Conservation (phyloP, 179 eudicot genomes). For the Silene coronaria region DNA sequence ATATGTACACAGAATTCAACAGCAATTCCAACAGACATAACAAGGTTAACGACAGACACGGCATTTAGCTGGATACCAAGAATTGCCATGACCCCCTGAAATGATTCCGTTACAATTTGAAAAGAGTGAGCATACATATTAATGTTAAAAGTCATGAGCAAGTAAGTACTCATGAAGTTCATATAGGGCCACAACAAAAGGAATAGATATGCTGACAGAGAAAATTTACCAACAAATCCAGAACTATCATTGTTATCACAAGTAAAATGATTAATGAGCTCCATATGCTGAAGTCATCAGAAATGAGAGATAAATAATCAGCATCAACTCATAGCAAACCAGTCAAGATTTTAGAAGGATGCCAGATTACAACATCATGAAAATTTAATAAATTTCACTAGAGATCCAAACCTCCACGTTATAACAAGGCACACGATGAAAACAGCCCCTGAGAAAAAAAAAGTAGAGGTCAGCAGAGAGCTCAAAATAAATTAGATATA, state of each 20-base stretch:
- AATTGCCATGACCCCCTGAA: conserved; percentile 98
- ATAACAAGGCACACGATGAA: conserved; percentile 76
- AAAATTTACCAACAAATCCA: conserved; percentile 76
- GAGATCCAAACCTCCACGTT: conserved; percentile 75
- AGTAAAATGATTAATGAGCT: conserved; percentile 81
- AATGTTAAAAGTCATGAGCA: background rate
- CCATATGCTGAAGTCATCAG: conserved; percentile 60
- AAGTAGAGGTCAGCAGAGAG: conserved; percentile 4
- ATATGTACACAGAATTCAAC: conserved; percentile 99
- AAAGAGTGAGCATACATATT: background rate
- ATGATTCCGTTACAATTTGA: conserved; percentile 9
- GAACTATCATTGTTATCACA: conserved; percentile 76
- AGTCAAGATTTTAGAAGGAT: conserved; percentile 1
- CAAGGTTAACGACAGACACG: conserved; percentile 92
- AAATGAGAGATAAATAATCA: conserved; percentile 15
- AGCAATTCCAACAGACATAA: conserved; percentile 95
- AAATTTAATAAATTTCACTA: background rate
- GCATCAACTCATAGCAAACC: conserved; percentile 5
- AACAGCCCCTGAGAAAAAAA: conserved; percentile 70
- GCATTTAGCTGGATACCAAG: conserved; percentile 90
- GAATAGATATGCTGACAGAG: background rate
- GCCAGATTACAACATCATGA: conserved; percentile 5
- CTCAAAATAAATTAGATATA: background rate
- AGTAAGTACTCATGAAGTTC: background rate
- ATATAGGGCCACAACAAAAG: background rate